Conservation (phyloP, 116 monocot genomes). For the Cymodocea nodosa region DNA sequence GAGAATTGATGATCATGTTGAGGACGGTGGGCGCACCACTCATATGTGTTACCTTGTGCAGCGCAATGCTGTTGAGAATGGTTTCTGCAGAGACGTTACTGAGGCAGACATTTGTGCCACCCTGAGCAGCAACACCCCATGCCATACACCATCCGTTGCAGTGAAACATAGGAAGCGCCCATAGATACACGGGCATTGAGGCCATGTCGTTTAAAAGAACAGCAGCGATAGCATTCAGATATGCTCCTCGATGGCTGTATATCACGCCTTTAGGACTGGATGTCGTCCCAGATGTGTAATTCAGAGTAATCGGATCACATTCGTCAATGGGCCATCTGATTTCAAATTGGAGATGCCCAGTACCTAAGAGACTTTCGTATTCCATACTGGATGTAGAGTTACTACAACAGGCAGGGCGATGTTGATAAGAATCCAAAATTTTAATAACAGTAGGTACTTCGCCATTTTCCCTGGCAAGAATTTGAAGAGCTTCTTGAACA, state of each 20-base stretch:
- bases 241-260: conserved; percentile 65
- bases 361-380: conserved; percentile 45
- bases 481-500: conserved; percentile 28
- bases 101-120: conserved; percentile 61
- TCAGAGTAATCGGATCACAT: conserved; percentile 54
- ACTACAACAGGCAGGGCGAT: background rate
- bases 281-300: conserved; percentile 90
- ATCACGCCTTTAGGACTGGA: conserved; percentile 81
- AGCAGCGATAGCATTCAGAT: conserved; percentile 42
- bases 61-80: conserved; percentile 39
- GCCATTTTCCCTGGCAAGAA: conserved; percentile 15
- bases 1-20: conserved; percentile 44
- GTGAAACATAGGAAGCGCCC: conserved; percentile 82
- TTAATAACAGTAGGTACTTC: conserved; percentile 23
- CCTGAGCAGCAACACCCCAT: conserved; percentile 65
- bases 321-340: conserved; percentile 61
- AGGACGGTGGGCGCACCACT: conserved; percentile 71
- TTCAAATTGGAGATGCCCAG: conserved; percentile 22
- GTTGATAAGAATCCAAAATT: conserved; percentile 19
- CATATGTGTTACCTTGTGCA: conserved; percentile 60
- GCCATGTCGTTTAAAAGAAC: conserved; percentile 38
- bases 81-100: conserved; percentile 32
- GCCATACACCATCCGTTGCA: conserved; percentile 83
- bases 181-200: conserved; percentile 50
- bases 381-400: conserved; percentile 10